Evolutionary conservation across 768 basidiomycete genomes (phyloP), one percentile per base, ranked within the genome.

Genomic region (Pisolithus microcarpus): DNA sequence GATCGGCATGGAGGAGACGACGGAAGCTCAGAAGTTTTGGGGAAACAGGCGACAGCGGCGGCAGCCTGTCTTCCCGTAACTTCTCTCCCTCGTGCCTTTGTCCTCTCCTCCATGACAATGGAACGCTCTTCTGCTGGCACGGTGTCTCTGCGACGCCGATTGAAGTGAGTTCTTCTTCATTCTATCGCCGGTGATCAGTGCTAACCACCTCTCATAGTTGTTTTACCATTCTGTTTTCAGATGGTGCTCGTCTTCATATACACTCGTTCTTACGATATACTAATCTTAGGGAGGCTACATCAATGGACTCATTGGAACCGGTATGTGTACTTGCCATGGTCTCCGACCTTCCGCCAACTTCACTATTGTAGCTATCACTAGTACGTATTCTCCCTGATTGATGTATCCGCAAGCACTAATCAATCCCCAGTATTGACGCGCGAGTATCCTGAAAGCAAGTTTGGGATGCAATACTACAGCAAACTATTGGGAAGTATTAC

Each of bases 151-250:
- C 21, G 21, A 23, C 5, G 26, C 26, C 26, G 5, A 5, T 26
- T 7, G 26, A 26, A 7, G 26, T 6, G 26, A 26, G 45, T 84
- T 56, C 75, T 21, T 8, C 43, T 10, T 38, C 21, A 23, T 23
- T 23, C 16, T 38, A 8, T 31, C 30, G 10, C 9, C 3, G 11
- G 30, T 10, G 3, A 3, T 31, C 11, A 11, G 30, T 9, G 9
- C 30, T 31, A 31, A 31, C 30, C 21, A 8, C 1, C 8, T 11
- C 30, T 11, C 1, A 3, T 56, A 89, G 87, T 13, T 91, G 88
- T 64, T 89, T 90, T 61, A 92, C 88, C 3, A 90, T 90, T 38
- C 72, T 92, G 40, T 90, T 92, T 70, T 90, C 88, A 23, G 90
- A 92, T 65, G 89, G 88, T 85, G 67, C 23, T 36, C 30, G 4